phyloP scores from a whole-genome alignment of 352 stramenopile genomes.

The Phytopythium boreale region DNA sequence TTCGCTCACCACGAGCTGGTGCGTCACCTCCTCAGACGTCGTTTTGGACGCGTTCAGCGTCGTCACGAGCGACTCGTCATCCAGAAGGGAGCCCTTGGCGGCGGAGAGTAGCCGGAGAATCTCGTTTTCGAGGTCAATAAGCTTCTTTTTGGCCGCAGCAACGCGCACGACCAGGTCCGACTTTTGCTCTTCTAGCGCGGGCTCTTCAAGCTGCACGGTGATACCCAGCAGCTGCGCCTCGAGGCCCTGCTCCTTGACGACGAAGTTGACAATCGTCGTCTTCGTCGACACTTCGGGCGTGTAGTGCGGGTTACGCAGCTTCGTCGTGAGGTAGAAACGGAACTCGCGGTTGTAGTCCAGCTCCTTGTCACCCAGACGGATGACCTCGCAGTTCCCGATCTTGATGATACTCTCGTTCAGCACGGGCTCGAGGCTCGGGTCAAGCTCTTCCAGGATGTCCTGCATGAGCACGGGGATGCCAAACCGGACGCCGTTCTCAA shows the following conservation, averaged over 20 bases:
- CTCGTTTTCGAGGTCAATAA: slow-evolving; percentile 95
- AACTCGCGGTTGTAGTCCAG: slow-evolving; percentile 95
- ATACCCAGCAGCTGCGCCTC: slow-evolving; percentile 94
- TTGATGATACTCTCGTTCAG: slow-evolving; percentile 95
- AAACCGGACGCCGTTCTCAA: slow-evolving; percentile 94
- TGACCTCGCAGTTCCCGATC: slow-evolving; percentile 91
- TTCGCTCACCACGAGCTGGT: slow-evolving; percentile 92
- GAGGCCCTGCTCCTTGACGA: slow-evolving; percentile 94
- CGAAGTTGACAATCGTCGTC: slow-evolving; percentile 96
- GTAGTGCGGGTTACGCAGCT: slow-evolving; percentile 96
- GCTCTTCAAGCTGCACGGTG: slow-evolving; percentile 93
- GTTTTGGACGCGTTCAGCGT: slow-evolving; percentile 95
- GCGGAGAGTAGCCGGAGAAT: slow-evolving; percentile 92
- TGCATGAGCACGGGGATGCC: slow-evolving; percentile 93
- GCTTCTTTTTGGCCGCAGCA: slow-evolving; percentile 92
- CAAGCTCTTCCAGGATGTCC: slow-evolving; percentile 95
- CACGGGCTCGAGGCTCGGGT: slow-evolving; percentile 93
- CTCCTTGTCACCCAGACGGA: slow-evolving; percentile 94
- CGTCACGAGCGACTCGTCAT: slow-evolving; percentile 93
- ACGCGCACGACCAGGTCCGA: slow-evolving; percentile 89
- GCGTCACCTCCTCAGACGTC: slow-evolving; percentile 92
- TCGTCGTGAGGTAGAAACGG: slow-evolving; percentile 95
- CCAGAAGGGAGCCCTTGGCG: slow-evolving; percentile 91
- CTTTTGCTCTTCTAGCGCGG: slow-evolving; percentile 94
- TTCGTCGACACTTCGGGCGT: slow-evolving; percentile 95